Conservation (phyloP, 306 rosid species). For the Fragaria ananassa region DNA sequence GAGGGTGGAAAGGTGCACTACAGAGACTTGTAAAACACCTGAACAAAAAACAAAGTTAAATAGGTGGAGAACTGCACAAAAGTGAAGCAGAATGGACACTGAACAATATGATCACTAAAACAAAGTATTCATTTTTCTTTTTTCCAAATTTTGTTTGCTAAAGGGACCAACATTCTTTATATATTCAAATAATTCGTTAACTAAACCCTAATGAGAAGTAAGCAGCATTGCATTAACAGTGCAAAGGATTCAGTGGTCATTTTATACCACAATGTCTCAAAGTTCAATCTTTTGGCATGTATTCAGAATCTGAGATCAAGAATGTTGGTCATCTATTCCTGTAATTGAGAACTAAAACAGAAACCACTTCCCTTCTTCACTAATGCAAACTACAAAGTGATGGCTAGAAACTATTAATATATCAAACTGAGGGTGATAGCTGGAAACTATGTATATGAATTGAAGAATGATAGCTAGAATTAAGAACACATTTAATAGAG, state of each 20-base stretch:
- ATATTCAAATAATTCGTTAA: not conserved
- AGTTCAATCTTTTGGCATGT: not conserved
- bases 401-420: not conserved
- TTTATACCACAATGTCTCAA: not conserved
- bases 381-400: not conserved
- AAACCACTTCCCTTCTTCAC: not conserved
- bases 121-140: not conserved
- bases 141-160: not conserved
- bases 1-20: constrained; percentile 62
- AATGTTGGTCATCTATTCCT: not conserved
- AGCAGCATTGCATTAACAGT: not conserved
- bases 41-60: constrained; percentile 26
- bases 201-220: not conserved
- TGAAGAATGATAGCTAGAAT: too few species aligned
- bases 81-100: not conserved
- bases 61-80: not conserved
- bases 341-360: not conserved
- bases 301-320: not conserved
- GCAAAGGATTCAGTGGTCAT: not conserved
- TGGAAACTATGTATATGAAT: not conserved
- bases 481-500: not conserved
- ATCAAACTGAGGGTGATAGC: not conserved
- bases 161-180: not conserved
- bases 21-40: constrained; percentile 75
- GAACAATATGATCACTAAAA: constrained; percentile 1